phyloP scores from a whole-genome alignment of 768 basidiomycete species.

The Suillus occidentalis region DNA sequence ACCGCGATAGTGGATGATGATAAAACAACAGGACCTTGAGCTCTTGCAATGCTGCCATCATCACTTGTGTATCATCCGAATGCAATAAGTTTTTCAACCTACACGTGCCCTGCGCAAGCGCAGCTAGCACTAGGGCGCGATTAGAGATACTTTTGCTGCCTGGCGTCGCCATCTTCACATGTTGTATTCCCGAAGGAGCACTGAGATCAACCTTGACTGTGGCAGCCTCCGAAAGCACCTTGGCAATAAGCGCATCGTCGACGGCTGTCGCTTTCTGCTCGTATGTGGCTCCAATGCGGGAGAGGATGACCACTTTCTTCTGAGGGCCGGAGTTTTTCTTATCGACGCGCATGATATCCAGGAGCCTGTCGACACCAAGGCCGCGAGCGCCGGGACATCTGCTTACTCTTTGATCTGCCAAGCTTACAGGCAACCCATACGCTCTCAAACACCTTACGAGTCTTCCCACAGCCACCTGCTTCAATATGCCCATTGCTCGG shows the following conservation, averaged over 20 bases:
- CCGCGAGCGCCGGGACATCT: conserved; percentile 66
- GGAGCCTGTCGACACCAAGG: conserved; percentile 76
- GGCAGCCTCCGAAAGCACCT: conserved; percentile 78
- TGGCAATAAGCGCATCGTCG: conserved; percentile 75
- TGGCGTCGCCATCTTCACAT: conserved; percentile 82
- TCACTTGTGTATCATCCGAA: conserved; percentile 97
- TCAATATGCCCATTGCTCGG: conserved; percentile 80
- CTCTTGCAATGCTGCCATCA: conserved; percentile 93
- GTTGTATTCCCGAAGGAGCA: conserved; percentile 21
- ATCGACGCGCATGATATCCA: conserved; percentile 95
- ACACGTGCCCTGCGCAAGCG: conserved; percentile 86
- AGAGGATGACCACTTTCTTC: conserved; percentile 93
- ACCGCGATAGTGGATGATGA: neutral
- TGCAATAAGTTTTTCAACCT: conserved; percentile 88
- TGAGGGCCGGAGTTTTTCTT: conserved; percentile 94
- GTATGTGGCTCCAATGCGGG: conserved; percentile 86
- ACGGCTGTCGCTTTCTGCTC: conserved; percentile 91
- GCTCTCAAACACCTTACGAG: conserved; percentile 84
- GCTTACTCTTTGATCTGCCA: conserved; percentile 77
- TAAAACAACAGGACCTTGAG: conserved; percentile 60
- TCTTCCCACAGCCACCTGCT: conserved; percentile 90
- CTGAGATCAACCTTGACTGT: conserved; percentile 50
- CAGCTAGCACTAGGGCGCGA: conserved; percentile 89
- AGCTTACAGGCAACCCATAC: conserved; percentile 85
- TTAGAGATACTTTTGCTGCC: conserved; percentile 98